Percentiles rank a stretch among this genome's conserved stretches.
Evolutionary conservation across 2,329 filamentous ascomycete species (phyloP).

Genomic region (Cytospora leucostoma): DNA sequence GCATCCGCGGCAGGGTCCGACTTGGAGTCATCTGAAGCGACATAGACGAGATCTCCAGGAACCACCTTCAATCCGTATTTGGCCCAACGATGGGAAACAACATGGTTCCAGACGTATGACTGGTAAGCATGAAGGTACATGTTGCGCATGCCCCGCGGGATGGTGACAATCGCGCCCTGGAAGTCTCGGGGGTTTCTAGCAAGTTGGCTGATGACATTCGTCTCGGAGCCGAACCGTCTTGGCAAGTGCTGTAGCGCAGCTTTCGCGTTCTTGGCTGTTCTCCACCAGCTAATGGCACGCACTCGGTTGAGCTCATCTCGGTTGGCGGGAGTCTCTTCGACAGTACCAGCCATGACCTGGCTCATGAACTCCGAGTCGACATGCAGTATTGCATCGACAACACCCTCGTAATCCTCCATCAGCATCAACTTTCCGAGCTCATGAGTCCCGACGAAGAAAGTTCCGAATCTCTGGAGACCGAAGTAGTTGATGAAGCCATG

Average conservation of each 20-base stretch:
- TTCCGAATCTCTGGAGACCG: conserved; percentile 94
- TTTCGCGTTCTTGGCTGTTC: conserved; percentile 57
- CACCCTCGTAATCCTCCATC: conserved; percentile 76
- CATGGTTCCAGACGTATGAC: conserved; percentile 90
- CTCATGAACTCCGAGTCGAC: conserved; percentile 65
- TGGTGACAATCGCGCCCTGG: conserved; percentile 75
- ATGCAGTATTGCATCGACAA: conserved; percentile 73
- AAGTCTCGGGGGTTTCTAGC: conserved; percentile 65
- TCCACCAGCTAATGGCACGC: conserved; percentile 75
- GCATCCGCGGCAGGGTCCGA: conserved; percentile 59
- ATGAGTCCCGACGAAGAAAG: conserved; percentile 83
- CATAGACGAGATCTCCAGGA: conserved; percentile 80
- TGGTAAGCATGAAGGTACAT: conserved; percentile 99
- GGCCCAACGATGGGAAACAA: conserved; percentile 78
- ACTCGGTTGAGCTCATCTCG: conserved; percentile 80
- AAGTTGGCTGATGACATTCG: conserved; percentile 76
- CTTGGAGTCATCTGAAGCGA: conserved; percentile 39
- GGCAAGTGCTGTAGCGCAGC: conserved; percentile 71
- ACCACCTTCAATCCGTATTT: conserved; percentile 73
- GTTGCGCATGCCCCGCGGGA: conserved; percentile 78
- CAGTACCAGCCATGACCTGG: conserved; percentile 51
- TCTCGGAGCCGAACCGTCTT: conserved; percentile 78
- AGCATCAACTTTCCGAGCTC: conserved; percentile 82
- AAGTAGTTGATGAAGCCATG: conserved; percentile 97
- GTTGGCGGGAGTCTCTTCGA: conserved; percentile 53